Evolutionary conservation across 306 rosid genomes (phyloP).

Genomic region (Prunus persica): Prunus_persica_NCBIv2 NC_034010.1:27550501-27551000

Average conservation of each 20-base stretch:
- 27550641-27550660: background rate
- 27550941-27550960: slow-evolving; percentile 30
- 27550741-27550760: slow-evolving; percentile 26
- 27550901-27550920: slow-evolving; percentile 33
- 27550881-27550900: slow-evolving; percentile 34
- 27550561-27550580: slow-evolving; percentile 9
- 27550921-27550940: slow-evolving; percentile 17
- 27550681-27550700: slow-evolving; percentile 30
- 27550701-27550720: slow-evolving; percentile 28
- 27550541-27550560: background rate
- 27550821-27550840: slow-evolving; percentile 28
- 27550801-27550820: background rate
- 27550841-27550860: slow-evolving; percentile 37
- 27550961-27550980: slow-evolving; percentile 23
- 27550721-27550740: slow-evolving; percentile 5
- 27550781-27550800: background rate
- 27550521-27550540: background rate
- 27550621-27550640: background rate
- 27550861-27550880: slow-evolving; percentile 34
- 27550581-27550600: background rate
- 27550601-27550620: no score
- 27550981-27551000: slow-evolving; percentile 26
- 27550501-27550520: background rate
- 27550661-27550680: slow-evolving; percentile 37
- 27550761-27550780: slow-evolving; percentile 7